A percentile compares a stretch with the other conserved stretches of the same genome.
phyloP scores from a whole-genome alignment of 441 rosid genomes.

The Biscutella auriculata region DNA sequence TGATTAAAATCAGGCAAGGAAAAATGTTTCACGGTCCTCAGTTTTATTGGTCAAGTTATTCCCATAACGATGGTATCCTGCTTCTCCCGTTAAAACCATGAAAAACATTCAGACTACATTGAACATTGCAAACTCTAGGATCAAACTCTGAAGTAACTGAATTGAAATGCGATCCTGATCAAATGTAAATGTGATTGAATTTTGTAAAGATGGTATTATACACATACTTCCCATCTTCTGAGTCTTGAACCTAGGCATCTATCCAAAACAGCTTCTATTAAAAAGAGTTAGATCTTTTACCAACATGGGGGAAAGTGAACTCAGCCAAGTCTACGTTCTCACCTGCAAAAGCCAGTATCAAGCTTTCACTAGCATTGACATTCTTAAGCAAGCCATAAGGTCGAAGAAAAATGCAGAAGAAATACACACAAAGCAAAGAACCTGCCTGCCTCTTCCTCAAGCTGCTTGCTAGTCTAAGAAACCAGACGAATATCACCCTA shows the following conservation, averaged over 20 bases:
- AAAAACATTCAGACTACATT: background rate
- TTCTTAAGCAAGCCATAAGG: background rate
- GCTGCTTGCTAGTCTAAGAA: background rate
- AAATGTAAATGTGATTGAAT: background rate
- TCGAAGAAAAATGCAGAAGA: background rate
- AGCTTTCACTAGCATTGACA: background rate
- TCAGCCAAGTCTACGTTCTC: background rate
- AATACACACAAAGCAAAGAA: constrained; percentile 7
- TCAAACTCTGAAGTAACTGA: background rate
- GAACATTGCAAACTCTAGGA: background rate
- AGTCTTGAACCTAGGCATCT: background rate
- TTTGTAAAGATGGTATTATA: background rate
- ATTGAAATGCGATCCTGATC: background rate
- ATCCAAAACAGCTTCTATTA: background rate
- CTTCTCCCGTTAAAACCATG: background rate
- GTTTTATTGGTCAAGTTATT: no score
- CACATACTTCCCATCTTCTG: background rate
- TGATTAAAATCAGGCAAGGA: no score
- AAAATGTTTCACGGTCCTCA: no score
- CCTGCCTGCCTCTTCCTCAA: constrained; percentile 14
- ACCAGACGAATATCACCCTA: background rate
- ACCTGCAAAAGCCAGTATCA: constrained; percentile 11
- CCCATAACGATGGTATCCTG: no score
- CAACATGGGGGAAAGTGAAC: background rate
- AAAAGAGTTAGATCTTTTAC: background rate